phyloP scores from a whole-genome alignment of 129 eudicot genomes.

The Ambrosia artemisiifolia region DNA sequence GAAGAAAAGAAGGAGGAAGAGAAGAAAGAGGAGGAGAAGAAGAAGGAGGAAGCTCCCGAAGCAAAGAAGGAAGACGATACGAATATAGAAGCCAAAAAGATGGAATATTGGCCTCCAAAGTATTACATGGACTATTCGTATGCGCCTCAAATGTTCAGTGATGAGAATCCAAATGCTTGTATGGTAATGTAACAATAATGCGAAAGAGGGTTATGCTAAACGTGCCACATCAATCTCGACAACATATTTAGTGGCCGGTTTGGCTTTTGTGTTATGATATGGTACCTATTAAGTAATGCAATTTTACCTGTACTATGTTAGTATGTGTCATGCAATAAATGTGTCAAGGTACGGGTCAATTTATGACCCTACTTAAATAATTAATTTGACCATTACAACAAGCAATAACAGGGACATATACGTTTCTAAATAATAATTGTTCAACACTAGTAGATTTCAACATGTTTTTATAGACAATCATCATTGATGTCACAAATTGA shows the following conservation, averaged over 20 bases:
- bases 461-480: neutral
- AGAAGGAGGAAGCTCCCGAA: conserved; percentile 30
- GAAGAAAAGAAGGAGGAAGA: conserved; percentile 38
- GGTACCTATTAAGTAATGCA: conserved; percentile 10
- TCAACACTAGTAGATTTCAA: neutral
- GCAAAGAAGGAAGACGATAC: conserved; percentile 40
- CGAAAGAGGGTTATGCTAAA: too few species aligned
- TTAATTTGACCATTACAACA: neutral
- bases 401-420: neutral
- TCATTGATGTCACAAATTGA: neutral
- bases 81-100: conserved; percentile 44
- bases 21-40: conserved; percentile 31
- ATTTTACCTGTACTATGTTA: conserved; percentile 8
- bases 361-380: neutral
- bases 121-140: conserved; percentile 55
- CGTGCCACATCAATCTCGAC: neutral
- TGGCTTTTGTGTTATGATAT: conserved; percentile 5
- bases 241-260: neutral
- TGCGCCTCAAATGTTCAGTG: conserved; percentile 77
- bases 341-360: neutral
- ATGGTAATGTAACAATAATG: conserved; percentile 44
- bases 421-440: neutral
- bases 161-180: conserved; percentile 88
- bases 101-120: conserved; percentile 56
- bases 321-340: conserved; percentile 8